Percentiles rank a stretch among this genome's conserved stretches.
Conservation (phyloP, 495 filamentous ascomycete species). For the Parathielavia appendiculata region DNA sequence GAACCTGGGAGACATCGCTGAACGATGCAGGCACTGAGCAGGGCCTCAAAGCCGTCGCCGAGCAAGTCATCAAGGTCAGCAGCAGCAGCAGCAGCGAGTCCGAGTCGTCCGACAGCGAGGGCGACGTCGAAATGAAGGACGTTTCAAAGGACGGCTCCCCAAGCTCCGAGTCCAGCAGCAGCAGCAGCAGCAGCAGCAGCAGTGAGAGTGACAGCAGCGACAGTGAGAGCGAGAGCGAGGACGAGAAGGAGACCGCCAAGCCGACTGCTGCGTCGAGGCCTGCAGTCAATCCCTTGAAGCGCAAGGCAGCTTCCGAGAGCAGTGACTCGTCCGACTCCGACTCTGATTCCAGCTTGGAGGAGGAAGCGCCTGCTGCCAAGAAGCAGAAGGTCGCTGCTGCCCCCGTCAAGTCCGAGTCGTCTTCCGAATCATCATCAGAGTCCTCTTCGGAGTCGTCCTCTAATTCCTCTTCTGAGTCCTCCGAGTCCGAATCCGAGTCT, state of each 20-base stretch:
- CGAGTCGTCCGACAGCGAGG: conserved; percentile 84
- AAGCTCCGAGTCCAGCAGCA: conserved; percentile 23
- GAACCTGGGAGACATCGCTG: conserved; percentile 43
- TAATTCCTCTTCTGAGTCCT: conserved; percentile 30
- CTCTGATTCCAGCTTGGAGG: conserved; percentile 27
- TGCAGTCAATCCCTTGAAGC: conserved; percentile 49
- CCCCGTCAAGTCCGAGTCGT: conserved; percentile 18
- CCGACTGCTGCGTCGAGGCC: conserved; percentile 23
- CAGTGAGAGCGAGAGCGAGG: conserved; percentile 58
- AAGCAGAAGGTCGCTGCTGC: conserved; percentile 29
- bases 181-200: conserved; percentile 49
- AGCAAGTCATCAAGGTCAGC: conserved; percentile 38
- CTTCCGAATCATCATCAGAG: conserved; percentile 19
- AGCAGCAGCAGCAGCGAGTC: conserved; percentile 32
- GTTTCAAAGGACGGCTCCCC: conserved; percentile 7
- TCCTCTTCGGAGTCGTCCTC: conserved; percentile 28
- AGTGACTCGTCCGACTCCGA: conserved; percentile 29
- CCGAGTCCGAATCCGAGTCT: conserved; percentile 25
- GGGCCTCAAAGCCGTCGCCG: conserved; percentile 33
- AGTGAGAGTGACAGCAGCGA: conserved; percentile 43
- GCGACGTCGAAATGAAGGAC: conserved; percentile 42
- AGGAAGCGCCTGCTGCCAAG: conserved; percentile 27
- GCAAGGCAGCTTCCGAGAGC: conserved; percentile 54
- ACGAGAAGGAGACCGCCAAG: conserved; percentile 45
- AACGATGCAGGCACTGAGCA: conserved; percentile 26